Base-by-base conservation (phyloP, 306 rosid species). In the Ammopiptanthus mongolicus region DNA sequence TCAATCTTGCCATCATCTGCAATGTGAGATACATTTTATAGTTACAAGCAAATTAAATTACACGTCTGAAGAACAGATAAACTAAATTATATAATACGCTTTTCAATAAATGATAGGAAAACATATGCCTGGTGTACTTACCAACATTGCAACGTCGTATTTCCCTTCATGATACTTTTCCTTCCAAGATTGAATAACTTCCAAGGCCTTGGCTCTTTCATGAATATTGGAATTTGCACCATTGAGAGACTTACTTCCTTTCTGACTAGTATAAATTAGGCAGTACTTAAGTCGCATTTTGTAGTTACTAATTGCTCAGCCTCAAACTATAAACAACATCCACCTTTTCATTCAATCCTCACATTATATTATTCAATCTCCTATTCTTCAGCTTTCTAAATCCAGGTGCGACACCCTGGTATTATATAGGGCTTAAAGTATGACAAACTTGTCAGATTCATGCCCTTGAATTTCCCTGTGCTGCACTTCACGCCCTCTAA, bases 401-500 rank as follows among this genome's bases (percentile, higher is more conserved):
- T 56, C 99, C 98, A 52, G 98, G 84, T 31, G 93, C 92, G 8
- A 89, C 76, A 70, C 99, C 99, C 3, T 34, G 99, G 99, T 85
- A 96, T 87, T 46, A 96, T 89, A 85, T 98, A 96, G 65, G 99
- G 99, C 84, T 89, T 96, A 82, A 96, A 96, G 84, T 89, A 96
- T 65, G 99, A 90, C 89, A 96, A 92, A 96, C 74, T 96, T 96
- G 88, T 96, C 98, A 52, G 99, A 90, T 79, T 96, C 99, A 68
- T 92, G 86, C 75, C 99, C 98, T 84, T 96, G 99, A 67, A 90
- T 78, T 92, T 96, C 99, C 79, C 98, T 89, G 78, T 89, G 80
- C 78, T 96, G 99, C 77, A 96, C 99, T 28, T 98, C 98, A 51
- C 99, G 99, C 36, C 99, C 99, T 29, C 99, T 97, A 46, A 96